Conservation (phyloP, 805 yeast species). For the Metschnikowia lachancei region DNA sequence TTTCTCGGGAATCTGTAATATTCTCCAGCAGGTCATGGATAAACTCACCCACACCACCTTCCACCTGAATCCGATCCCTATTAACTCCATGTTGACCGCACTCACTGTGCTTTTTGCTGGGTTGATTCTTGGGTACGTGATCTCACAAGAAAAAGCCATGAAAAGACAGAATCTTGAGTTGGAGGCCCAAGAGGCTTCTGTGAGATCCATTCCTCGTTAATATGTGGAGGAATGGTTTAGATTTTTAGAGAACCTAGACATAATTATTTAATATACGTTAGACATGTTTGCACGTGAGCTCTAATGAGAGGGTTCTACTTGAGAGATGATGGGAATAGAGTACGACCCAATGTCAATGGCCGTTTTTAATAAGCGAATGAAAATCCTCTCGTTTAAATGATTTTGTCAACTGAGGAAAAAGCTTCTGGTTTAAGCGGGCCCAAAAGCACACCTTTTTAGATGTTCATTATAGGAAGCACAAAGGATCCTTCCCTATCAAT, state of each 20-base stretch:
- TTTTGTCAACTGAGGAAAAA: too few relatives aligned
- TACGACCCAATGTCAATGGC: too few relatives aligned
- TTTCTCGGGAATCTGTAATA: constrained; percentile 76
- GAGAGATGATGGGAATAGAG: too few relatives aligned
- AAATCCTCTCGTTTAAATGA: too few relatives aligned
- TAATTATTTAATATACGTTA: not conserved
- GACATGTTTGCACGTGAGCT: too few relatives aligned
- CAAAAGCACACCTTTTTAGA: too few relatives aligned
- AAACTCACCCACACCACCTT: constrained; percentile 64
- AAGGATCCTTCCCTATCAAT: too few relatives aligned
- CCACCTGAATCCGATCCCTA: constrained; percentile 75
- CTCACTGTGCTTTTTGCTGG: constrained; percentile 55
- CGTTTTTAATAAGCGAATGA: too few relatives aligned
- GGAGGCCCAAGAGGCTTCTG: constrained; percentile 63
- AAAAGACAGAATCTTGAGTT: constrained; percentile 52
- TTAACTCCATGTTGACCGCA: constrained; percentile 55
- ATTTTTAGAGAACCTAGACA: not conserved
- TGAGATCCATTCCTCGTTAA: constrained; percentile 40
- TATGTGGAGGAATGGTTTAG: not conserved
- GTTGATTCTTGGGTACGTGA: constrained; percentile 43
- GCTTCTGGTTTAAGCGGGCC: too few relatives aligned
- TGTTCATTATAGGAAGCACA: too few relatives aligned
- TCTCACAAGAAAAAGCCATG: constrained; percentile 38
- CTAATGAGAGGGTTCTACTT: too few relatives aligned
- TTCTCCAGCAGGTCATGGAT: constrained; percentile 70